phyloP scores from a whole-genome alignment of 805 yeast genomes.

The Yarrowia sp. region DNA sequence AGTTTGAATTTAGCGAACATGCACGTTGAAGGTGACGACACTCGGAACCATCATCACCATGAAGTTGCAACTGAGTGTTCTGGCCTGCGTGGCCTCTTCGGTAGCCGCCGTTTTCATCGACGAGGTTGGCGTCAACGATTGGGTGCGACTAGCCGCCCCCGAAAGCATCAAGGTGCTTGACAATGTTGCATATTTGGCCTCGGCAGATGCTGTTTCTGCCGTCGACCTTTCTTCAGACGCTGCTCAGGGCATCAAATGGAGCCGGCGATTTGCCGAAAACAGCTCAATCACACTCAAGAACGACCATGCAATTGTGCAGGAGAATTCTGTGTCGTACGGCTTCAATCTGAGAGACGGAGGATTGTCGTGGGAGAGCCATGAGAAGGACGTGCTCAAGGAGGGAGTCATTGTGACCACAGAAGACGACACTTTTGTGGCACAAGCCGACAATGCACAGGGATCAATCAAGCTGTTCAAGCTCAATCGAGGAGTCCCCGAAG shows the following conservation, averaged over 20 bases:
- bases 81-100: constrained; percentile 20
- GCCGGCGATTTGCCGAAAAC: constrained; percentile 5
- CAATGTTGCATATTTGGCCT: constrained; percentile 34
- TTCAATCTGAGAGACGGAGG: constrained; percentile 30
- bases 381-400: constrained; percentile 7
- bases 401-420: constrained; percentile 28
- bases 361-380: constrained; percentile 30
- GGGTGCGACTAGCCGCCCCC: constrained; percentile 27
- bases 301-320: constrained; percentile 24
- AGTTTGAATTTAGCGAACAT: constrained; percentile 11
- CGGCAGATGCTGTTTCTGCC: constrained; percentile 21
- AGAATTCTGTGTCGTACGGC: constrained; percentile 10
- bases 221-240: constrained; percentile 19
- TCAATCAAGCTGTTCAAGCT: constrained; percentile 17
- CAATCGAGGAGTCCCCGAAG: constrained; percentile 33
- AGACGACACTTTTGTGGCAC: constrained; percentile 19
- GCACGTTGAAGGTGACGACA: constrained; percentile 25
- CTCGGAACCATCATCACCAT: constrained; percentile 21
- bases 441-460: constrained; percentile 18
- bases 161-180: constrained; percentile 20
- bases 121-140: constrained; percentile 40
- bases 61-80: constrained; percentile 25
- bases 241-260: constrained; percentile 15
- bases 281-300: constrained; percentile 29
- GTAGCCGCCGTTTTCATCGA: constrained; percentile 37